A percentile compares a stretch with the other conserved stretches of the same genome.
Evolutionary conservation across 306 rosid species (phyloP).

Genomic region (Trifolium fragiferum): DNA sequence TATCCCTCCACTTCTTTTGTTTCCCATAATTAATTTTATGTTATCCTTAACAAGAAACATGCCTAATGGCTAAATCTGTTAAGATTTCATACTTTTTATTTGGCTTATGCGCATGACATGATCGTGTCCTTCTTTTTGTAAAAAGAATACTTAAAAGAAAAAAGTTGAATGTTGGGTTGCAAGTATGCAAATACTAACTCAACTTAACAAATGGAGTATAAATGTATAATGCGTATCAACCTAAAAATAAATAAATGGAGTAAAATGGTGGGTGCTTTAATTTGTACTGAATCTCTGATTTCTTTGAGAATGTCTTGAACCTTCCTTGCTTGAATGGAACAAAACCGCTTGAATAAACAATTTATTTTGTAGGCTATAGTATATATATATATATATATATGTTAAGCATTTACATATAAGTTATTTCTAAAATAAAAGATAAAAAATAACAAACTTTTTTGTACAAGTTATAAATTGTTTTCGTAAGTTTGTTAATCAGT

Average conservation of each 20-base stretch:
- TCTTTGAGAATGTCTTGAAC: no score
- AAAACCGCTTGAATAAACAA: no score
- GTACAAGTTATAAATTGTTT: no score
- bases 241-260: background rate
- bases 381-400: no score
- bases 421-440: no score
- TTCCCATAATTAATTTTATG: constrained; percentile 25
- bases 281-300: no score
- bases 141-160: background rate
- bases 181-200: constrained; percentile 28
- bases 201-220: background rate
- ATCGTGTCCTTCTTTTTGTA: background rate
- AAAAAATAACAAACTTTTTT: no score
- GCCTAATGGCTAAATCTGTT: constrained; percentile 28
- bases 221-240: background rate
- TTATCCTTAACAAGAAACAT: constrained; percentile 28
- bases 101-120: constrained; percentile 28
- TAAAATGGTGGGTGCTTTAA: no score
- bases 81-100: constrained; percentile 30
- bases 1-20: constrained; percentile 24
- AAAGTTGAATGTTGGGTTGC: constrained; percentile 24
- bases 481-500: no score
- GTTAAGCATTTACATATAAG: no score
- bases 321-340: no score
- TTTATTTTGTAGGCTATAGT: no score